Conservation (phyloP, 306 rosid species). For the Pueraria montana region DNA sequence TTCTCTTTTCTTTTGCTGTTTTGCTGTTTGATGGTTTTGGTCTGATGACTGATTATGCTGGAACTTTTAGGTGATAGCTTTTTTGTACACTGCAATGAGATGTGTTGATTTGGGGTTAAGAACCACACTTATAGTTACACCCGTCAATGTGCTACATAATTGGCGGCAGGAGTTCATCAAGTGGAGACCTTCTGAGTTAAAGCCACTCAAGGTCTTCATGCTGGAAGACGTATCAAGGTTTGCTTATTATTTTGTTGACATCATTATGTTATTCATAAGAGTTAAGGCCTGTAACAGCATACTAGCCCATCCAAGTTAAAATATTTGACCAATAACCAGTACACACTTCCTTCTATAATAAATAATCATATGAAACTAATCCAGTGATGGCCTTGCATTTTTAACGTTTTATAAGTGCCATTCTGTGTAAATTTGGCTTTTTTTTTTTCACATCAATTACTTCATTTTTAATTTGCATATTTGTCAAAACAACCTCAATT, state of each 20-base stretch:
- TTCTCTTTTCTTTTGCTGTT: conserved; percentile 38
- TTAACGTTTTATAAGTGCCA: conserved; percentile 12
- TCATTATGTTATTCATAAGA: conserved; percentile 24
- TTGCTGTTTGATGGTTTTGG: conserved; percentile 42
- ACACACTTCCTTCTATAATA: conserved; percentile 24
- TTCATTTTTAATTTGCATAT: conserved; percentile 3
- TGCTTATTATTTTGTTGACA: conserved; percentile 38
- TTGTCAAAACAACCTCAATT: background rate
- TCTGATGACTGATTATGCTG: conserved; percentile 45
- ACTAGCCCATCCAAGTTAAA: background rate
- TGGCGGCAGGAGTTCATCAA: conserved; percentile 96
- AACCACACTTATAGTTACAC: conserved; percentile 92
- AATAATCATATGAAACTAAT: conserved; percentile 12
- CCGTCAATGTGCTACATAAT: conserved; percentile 96
- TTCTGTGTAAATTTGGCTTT: background rate
- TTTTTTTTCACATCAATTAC: conserved; percentile 24
- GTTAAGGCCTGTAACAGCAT: background rate
- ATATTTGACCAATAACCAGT: background rate
- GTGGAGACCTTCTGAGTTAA: conserved; percentile 93
- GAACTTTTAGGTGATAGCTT: conserved; percentile 84
- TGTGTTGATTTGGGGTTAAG: conserved; percentile 85
- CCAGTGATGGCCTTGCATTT: background rate
- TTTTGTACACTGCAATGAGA: conserved; percentile 96
- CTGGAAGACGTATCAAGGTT: conserved; percentile 94
- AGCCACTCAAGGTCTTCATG: conserved; percentile 86